Evolutionary conservation across 129 eudicot genomes (phyloP).

Genomic region (Saussurea involucrata): DNA sequence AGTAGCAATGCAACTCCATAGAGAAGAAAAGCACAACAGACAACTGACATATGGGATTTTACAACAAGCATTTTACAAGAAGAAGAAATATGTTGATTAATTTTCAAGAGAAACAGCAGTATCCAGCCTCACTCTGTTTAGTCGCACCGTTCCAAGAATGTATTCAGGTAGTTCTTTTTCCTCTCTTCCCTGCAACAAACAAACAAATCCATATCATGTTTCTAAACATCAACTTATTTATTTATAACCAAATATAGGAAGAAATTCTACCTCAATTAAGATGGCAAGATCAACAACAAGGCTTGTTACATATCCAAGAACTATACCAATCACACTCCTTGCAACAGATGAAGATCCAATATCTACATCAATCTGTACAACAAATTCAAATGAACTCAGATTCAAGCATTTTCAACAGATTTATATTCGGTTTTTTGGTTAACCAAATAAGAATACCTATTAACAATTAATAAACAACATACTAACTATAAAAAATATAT

Average conservation of each 20-base stretch:
- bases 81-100: slow-evolving; percentile 26
- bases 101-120: slow-evolving; percentile 63
- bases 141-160: slow-evolving; percentile 83
- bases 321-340: slow-evolving; percentile 86
- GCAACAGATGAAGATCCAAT: slow-evolving; percentile 98
- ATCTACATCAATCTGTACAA: slow-evolving; percentile 93
- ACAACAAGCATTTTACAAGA: too few species aligned
- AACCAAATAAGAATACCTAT: too few species aligned
- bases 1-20: too few species aligned
- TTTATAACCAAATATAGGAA: too few species aligned
- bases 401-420: too few species aligned
- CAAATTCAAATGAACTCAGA: neutral
- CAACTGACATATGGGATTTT: neutral
- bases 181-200: slow-evolving; percentile 63
- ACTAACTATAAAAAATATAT: neutral
- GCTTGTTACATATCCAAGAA: slow-evolving; percentile 97
- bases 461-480: neutral
- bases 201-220: neutral
- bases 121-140: slow-evolving; percentile 62
- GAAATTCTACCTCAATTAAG: slow-evolving; percentile 63
- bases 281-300: slow-evolving; percentile 95
- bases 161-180: slow-evolving; percentile 84
- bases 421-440: too few species aligned
- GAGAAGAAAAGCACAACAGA: too few species aligned
- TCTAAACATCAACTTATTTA: neutral